Evolutionary conservation across 1,284 basidiomycete genomes (phyloP).

Genomic region (Laetiporus sulphureus): DNA sequence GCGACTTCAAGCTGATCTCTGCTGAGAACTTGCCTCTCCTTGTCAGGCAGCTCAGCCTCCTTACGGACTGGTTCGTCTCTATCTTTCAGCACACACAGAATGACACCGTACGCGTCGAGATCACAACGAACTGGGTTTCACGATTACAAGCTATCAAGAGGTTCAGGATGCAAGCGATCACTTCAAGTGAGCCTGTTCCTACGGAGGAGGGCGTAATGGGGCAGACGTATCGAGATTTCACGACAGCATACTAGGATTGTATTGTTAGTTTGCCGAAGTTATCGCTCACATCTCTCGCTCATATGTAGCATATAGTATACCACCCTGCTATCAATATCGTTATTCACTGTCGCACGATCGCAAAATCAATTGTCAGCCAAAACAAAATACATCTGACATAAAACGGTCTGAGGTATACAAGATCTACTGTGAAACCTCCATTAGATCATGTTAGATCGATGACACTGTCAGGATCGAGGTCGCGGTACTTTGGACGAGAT

Average conservation of each 20-base stretch:
- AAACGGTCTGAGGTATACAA: conserved; percentile 1
- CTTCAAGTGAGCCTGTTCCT: conserved; percentile 16
- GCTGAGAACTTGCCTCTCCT: conserved; percentile 77
- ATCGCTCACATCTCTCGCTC: no score
- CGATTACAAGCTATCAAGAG: conserved; percentile 76
- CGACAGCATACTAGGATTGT: conserved; percentile 26
- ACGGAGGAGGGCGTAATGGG: conserved; percentile 28
- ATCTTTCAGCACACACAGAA: conserved; percentile 73
- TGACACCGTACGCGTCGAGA: conserved; percentile 67
- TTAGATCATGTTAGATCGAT: conserved; percentile 34
- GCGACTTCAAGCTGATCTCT: conserved; percentile 89
- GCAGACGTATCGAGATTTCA: conserved; percentile 35
- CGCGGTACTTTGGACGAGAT: neutral
- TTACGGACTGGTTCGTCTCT: conserved; percentile 84
- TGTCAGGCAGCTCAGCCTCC: conserved; percentile 78
- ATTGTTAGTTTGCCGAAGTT: no score
- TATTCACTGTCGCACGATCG: neutral
- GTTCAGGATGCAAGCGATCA: conserved; percentile 34
- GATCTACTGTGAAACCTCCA: neutral
- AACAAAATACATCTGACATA: conserved; percentile 8
- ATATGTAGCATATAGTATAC: no score
- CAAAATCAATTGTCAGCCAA: conserved; percentile 10
- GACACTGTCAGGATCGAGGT: conserved; percentile 18
- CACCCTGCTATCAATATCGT: conserved; percentile 6
- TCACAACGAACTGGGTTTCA: conserved; percentile 85